phyloP scores from a whole-genome alignment of 768 basidiomycete genomes.

The Agaricus blazei region DNA sequence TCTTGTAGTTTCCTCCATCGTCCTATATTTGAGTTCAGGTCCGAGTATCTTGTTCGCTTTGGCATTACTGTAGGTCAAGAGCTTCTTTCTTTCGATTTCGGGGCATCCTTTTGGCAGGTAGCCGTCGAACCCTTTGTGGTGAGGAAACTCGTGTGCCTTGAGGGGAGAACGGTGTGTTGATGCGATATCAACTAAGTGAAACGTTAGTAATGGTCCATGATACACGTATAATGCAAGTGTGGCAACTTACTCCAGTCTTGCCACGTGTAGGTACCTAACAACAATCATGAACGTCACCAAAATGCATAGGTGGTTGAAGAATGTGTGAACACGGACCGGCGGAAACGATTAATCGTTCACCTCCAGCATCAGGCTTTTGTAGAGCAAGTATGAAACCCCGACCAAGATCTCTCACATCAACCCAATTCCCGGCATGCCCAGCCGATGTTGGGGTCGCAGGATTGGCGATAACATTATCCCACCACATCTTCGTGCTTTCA shows the following conservation, averaged over 20 bases:
- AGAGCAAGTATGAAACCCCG: conserved; percentile 6
- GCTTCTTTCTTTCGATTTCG: neutral
- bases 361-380: conserved; percentile 6
- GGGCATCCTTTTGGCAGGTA: neutral
- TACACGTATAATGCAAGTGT: neutral
- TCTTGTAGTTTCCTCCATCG: neutral
- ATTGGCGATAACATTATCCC: neutral
- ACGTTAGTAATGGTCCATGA: neutral
- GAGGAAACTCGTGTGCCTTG: no score
- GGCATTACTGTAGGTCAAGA: neutral
- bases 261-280: neutral
- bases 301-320: no score
- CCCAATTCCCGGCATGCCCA: conserved; percentile 5
- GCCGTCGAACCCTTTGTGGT: neutral
- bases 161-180: no score
- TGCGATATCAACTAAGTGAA: neutral
- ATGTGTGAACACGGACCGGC: neutral
- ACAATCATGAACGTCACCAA: neutral
- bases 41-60: conserved; percentile 1
- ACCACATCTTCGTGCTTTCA: neutral
- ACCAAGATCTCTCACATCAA: conserved; percentile 11
- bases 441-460: neutral
- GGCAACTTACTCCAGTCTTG: conserved; percentile 5
- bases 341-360: conserved; percentile 6
- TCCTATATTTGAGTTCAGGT: conserved; percentile 1